Conservation (phyloP, 768 basidiomycete genomes). For the Mycena capillaripes region DNA sequence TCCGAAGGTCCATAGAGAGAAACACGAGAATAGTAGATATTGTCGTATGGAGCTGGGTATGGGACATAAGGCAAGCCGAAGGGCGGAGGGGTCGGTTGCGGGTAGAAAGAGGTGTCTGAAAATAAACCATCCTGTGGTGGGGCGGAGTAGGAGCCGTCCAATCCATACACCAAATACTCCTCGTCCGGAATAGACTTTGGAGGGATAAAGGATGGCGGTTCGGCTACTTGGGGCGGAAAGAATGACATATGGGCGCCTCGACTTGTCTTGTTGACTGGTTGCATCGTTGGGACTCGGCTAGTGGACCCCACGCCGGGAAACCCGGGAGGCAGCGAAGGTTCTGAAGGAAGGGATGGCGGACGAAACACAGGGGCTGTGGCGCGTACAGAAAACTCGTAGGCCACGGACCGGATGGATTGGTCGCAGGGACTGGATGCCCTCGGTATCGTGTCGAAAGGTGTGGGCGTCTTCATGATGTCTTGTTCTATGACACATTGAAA, state of each 20-base stretch:
- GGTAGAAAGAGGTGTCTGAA: background rate
- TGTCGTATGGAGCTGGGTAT: background rate
- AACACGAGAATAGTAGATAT: background rate
- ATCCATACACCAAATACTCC: background rate
- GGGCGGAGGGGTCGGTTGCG: background rate
- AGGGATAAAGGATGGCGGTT: background rate
- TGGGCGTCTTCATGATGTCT: constrained; percentile 32
- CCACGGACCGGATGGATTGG: constrained; percentile 28
- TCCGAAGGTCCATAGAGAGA: background rate
- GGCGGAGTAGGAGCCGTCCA: background rate
- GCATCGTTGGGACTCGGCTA: background rate
- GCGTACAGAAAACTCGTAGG: constrained; percentile 21
- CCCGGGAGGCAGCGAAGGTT: constrained; percentile 14
- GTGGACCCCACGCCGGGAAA: background rate
- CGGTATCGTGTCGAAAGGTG: constrained; percentile 10
- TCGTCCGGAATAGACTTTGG: background rate
- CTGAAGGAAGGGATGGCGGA: constrained; percentile 12
- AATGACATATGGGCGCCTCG: background rate
- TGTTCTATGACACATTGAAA: constrained; percentile 43
- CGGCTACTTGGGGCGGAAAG: background rate
- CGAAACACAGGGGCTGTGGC: background rate
- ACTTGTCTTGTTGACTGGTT: background rate
- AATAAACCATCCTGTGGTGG: background rate
- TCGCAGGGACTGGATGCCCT: background rate
- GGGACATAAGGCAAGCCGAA: background rate